Evolutionary conservation across 2,329 filamentous ascomycete species (phyloP).

Genomic region (Fusarium sp.): DNA sequence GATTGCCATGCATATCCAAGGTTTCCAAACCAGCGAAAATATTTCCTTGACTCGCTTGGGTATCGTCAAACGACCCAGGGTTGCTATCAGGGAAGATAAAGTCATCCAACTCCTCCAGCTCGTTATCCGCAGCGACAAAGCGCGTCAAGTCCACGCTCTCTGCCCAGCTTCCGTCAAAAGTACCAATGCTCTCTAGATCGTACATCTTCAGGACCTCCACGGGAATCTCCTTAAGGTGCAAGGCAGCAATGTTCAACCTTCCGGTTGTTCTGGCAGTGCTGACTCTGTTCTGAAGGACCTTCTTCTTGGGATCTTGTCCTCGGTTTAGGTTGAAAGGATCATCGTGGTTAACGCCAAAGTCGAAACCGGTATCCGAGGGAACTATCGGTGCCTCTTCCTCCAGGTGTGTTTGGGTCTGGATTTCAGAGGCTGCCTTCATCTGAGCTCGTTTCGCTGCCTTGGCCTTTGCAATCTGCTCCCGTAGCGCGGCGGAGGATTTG

Average conservation of each 20-base stretch:
- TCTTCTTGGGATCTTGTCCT: constrained; percentile 72
- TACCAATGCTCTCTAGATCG: constrained; percentile 78
- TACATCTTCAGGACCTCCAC: constrained; percentile 92
- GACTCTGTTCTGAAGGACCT: constrained; percentile 81
- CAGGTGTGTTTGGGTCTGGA: constrained; percentile 12
- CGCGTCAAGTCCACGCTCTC: constrained; percentile 90
- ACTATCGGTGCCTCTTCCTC: constrained; percentile 57
- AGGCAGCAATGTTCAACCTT: constrained; percentile 87
- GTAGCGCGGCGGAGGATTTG: constrained; percentile 84
- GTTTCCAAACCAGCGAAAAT: constrained; percentile 88
- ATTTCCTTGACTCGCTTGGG: constrained; percentile 77
- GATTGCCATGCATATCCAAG: constrained; percentile 89
- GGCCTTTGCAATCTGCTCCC: constrained; percentile 93
- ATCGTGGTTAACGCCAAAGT: constrained; percentile 66
- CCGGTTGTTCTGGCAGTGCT: constrained; percentile 82
- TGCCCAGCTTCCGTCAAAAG: constrained; percentile 81
- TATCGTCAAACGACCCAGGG: constrained; percentile 70
- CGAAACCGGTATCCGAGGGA: constrained; percentile 60
- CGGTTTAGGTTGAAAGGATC: constrained; percentile 81
- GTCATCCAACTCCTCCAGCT: constrained; percentile 81
- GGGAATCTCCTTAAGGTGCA: constrained; percentile 85
- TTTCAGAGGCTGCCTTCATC: constrained; percentile 53
- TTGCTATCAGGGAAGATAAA: constrained; percentile 82
- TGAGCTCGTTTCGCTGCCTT: constrained; percentile 82
- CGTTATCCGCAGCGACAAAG: constrained; percentile 91